Evolutionary conservation across 1,139 yeast genomes (phyloP).

Genomic region (Pichia sp.): DNA sequence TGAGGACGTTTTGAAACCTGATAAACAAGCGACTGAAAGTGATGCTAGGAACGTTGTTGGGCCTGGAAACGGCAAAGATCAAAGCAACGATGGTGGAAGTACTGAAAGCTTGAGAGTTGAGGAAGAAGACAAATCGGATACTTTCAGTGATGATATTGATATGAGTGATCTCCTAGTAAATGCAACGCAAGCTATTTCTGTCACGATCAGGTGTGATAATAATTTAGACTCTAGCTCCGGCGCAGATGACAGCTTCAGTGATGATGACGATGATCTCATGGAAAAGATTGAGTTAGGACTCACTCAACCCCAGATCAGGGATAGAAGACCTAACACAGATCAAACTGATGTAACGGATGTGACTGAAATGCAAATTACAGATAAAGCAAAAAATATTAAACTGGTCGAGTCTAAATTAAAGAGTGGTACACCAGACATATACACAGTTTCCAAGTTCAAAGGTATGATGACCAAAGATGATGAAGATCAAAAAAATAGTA

Average conservation of each 20-base stretch:
- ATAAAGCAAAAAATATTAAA: neutral
- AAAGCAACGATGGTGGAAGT: neutral
- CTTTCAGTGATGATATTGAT: conserved; percentile 30
- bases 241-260: conserved; percentile 24
- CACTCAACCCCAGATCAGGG: conserved; percentile 1
- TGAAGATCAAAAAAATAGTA: neutral
- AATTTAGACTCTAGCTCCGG: neutral
- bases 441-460: conserved; percentile 5
- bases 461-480: conserved; percentile 6
- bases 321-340: conserved; percentile 11
- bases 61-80: neutral
- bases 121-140: conserved; percentile 20
- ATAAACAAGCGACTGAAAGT: neutral
- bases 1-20: neutral
- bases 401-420: neutral
- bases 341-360: conserved; percentile 15
- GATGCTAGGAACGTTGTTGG: neutral
- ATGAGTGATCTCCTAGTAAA: conserved; percentile 27
- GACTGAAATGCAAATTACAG: conserved; percentile 3
- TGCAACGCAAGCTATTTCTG: conserved; percentile 13
- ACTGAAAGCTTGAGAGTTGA: neutral
- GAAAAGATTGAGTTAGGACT: conserved; percentile 12
- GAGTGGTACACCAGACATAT: neutral
- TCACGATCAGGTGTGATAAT: neutral
- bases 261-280: conserved; percentile 29